Base-by-base conservation (phyloP, 768 basidiomycete genomes). In the Boletus insuetus region DNA sequence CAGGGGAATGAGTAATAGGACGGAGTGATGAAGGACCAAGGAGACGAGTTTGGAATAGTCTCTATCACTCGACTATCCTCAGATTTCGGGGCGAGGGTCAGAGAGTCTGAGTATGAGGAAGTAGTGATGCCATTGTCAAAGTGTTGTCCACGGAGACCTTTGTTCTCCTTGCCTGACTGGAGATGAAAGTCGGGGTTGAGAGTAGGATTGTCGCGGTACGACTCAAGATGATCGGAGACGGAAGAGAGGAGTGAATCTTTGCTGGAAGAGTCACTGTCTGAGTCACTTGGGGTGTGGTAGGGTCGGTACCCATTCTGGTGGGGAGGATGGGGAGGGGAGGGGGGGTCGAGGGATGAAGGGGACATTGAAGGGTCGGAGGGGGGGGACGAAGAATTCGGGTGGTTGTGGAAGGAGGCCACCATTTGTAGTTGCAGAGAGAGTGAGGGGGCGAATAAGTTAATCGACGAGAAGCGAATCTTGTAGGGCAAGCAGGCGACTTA, bases 121-220 rank as follows among this genome's bases (percentile, higher is more conserved):
- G 41, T 22, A 8, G 50, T 49, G 48, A 59, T 42, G 35, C 58
- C 56, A 19, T 65, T 62, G 52, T 70, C 68, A 56, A 59, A 61
- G 55, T 68, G 59, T 13, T 29, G 55, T 29, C 68, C 56, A 45
- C 60, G 61, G 13, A 61, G 17, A 26, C 22, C 43, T 42, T 60
- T 63, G 31, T 47, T 61, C 35, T 69, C 68, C 45, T 59, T 60
- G 32, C 11, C 22, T 13, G 20, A 38, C 39, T 54, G 50, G 11
- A 12, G 12, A 44, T 44, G 49, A 9, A 17, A 31, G 29, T 58
- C 47, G 32, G 32, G 6, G 17, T 49, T 40, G 3, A 17, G 20
- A 32, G 16, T 29, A 22, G 49, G 53, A 22, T 58, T 46, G 31
- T 68, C 54, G 46, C 19, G n/a, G 39, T 55, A 59, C 5, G 48